Evolutionary conservation across 163 green algal genomes (phyloP).

Genomic region (Chloroidium sp.): DNA sequence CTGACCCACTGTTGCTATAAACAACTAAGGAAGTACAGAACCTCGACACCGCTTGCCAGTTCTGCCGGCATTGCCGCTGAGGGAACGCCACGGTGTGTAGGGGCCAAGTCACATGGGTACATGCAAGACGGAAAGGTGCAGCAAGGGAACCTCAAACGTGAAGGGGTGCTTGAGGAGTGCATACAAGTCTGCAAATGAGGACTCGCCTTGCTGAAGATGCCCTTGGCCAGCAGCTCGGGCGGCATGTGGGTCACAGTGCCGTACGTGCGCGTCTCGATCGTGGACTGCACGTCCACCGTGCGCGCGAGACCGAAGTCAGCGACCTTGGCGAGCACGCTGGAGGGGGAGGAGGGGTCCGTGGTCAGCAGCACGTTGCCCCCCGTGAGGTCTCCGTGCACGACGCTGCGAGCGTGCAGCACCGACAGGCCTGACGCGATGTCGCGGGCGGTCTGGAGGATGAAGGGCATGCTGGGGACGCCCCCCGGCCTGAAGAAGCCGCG

Average conservation of each 20-base stretch:
- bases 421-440: constrained; percentile 20
- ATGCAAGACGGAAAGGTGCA: no score
- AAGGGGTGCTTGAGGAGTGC: background rate
- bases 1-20: no score
- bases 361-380: constrained; percentile 26
- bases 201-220: background rate
- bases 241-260: constrained; percentile 57
- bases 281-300: constrained; percentile 20
- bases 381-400: constrained; percentile 60
- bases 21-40: no score
- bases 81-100: no score
- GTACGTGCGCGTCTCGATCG: constrained; percentile 34
- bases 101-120: no score
- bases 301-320: constrained; percentile 46
- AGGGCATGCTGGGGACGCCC: constrained; percentile 1
- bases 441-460: background rate
- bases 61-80: no score
- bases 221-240: constrained; percentile 18
- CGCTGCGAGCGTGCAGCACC: constrained; percentile 17
- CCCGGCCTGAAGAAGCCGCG: constrained; percentile 6
- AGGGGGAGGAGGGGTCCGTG: background rate
- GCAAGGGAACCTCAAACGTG: background rate
- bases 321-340: constrained; percentile 45
- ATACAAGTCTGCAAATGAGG: background rate
- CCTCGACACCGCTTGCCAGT: no score